Percentiles rank a stretch among this genome's conserved stretches.
phyloP scores from a whole-genome alignment of 2,329 filamentous ascomycete species.

The Colletotrichum destructivum region DNA sequence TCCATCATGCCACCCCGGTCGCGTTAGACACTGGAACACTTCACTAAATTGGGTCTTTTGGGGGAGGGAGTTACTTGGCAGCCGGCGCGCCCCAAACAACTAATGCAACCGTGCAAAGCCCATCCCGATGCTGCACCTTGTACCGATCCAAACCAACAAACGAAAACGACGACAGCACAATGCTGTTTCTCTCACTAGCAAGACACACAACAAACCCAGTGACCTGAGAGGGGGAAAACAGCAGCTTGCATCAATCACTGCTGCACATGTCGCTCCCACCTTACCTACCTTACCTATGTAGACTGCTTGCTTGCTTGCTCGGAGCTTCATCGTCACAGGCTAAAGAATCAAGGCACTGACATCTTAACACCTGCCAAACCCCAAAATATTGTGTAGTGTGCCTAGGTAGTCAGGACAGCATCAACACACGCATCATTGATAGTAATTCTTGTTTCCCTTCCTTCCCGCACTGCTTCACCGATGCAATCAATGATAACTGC shows the following conservation, averaged over 20 bases:
- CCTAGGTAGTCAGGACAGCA: not conserved
- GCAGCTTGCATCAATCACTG: slow-evolving; percentile 6
- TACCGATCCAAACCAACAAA: slow-evolving; percentile 6
- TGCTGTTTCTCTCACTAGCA: slow-evolving; percentile 22
- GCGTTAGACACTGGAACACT: slow-evolving; percentile 27
- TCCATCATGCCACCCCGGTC: slow-evolving; percentile 17
- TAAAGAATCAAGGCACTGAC: slow-evolving; percentile 1
- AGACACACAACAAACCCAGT: slow-evolving; percentile 10
- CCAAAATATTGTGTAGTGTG: not conserved
- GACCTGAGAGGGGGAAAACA: not conserved
- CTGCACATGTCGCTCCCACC: not conserved
- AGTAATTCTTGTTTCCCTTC: slow-evolving; percentile 16
- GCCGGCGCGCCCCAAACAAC: slow-evolving; percentile 9
- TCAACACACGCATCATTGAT: not conserved
- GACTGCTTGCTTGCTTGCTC: not conserved
- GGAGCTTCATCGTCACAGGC: slow-evolving; percentile 14
- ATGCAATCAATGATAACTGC: no score
- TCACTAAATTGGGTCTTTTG: slow-evolving; percentile 1
- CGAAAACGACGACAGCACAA: slow-evolving; percentile 22
- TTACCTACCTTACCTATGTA: not conserved
- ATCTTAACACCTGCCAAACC: slow-evolving; percentile 4
- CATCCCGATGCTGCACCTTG: slow-evolving; percentile 1
- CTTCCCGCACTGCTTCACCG: not conserved
- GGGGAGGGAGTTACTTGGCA: slow-evolving; percentile 4
- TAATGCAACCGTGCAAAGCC: slow-evolving; percentile 15